Conservation (phyloP, 2,329 filamentous ascomycete species). For the Aspergillus sp. region DNA sequence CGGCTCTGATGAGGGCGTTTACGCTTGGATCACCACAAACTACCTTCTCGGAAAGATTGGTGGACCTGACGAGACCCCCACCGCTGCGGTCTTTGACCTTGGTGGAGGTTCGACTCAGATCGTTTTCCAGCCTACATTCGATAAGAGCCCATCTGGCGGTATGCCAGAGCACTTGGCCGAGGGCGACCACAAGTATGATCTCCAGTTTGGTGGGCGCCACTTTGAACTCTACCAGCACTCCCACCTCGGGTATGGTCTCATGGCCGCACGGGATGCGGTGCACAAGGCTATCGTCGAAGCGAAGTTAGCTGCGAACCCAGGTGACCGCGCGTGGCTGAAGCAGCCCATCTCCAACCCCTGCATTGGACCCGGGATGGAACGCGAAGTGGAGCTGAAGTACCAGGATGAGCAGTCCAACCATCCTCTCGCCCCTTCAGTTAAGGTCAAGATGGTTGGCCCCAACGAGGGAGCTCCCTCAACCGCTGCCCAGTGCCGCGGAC, state of each 20-base stretch:
- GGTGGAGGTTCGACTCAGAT: slow-evolving; percentile 98
- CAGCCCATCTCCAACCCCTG: slow-evolving; percentile 79
- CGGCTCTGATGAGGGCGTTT: slow-evolving; percentile 93
- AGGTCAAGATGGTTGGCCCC: slow-evolving; percentile 87
- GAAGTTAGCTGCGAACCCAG: slow-evolving; percentile 62
- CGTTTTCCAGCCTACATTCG: slow-evolving; percentile 95
- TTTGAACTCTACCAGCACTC: slow-evolving; percentile 98
- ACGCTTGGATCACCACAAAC: slow-evolving; percentile 98
- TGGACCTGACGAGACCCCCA: slow-evolving; percentile 82
- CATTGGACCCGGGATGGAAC: slow-evolving; percentile 76
- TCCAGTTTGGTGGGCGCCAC: slow-evolving; percentile 84
- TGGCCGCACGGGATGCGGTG: slow-evolving; percentile 87
- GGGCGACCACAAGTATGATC: slow-evolving; percentile 93
- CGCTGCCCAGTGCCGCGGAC: slow-evolving; percentile 82
- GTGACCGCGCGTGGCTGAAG: slow-evolving; percentile 66
- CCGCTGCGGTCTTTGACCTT: slow-evolving; percentile 92
- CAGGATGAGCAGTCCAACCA: slow-evolving; percentile 54
- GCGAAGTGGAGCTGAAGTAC: slow-evolving; percentile 71
- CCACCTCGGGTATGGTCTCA: slow-evolving; percentile 93
- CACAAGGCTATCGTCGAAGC: slow-evolving; percentile 74
- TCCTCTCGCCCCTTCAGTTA: slow-evolving; percentile 62
- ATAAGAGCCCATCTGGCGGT: slow-evolving; percentile 67
- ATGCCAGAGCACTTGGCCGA: slow-evolving; percentile 82
- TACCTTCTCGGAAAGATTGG: slow-evolving; percentile 98
- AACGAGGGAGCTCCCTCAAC: slow-evolving; percentile 61